A percentile compares a stretch with the other conserved stretches of the same genome.
These are phyloP conservation scores for Calcarisporium arbuscula DNA, from an alignment of 2,329 filamentous ascomycete genomes.

Conservation along the genomic window DNA sequence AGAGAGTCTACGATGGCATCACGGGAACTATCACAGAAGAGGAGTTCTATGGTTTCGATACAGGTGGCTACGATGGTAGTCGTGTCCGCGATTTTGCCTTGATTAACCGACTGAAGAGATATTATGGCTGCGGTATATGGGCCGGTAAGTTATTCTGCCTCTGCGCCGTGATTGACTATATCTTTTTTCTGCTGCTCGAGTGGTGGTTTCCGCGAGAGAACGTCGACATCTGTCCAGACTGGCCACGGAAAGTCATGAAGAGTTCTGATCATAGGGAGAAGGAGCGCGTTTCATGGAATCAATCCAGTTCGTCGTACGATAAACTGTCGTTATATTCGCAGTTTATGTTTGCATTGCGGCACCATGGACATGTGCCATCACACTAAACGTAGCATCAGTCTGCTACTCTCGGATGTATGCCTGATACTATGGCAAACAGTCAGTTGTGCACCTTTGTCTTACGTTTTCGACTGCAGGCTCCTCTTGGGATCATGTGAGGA, in stretches of 20 bases:
- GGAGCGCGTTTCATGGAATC: too few relatives aligned
- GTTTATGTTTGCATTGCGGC: too few relatives aligned
- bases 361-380: too few relatives aligned
- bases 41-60: constrained; percentile 81
- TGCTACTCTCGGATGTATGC: too few relatives aligned
- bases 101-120: constrained; percentile 90
- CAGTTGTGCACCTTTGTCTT: too few relatives aligned
- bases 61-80: constrained; percentile 61
- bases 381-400: too few relatives aligned
- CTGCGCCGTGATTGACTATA: constrained; percentile 88
- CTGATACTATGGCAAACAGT: too few relatives aligned
- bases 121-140: constrained; percentile 98
- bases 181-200: constrained; percentile 84
- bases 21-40: constrained; percentile 77
- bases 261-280: too few relatives aligned
- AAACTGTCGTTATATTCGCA: too few relatives aligned
- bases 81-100: constrained; percentile 81
- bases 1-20: constrained; percentile 92
- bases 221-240: constrained; percentile 86
- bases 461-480: too few relatives aligned
- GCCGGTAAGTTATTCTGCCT: constrained; percentile 95
- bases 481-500: too few relatives aligned
- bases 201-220: constrained; percentile 75
- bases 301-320: too few relatives aligned
- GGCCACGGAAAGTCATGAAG: constrained; percentile 72